A percentile compares a stretch with the other conserved stretches of the same genome.
phyloP scores from a whole-genome alignment of 805 yeast genomes.

The Candida succiphila region DNA sequence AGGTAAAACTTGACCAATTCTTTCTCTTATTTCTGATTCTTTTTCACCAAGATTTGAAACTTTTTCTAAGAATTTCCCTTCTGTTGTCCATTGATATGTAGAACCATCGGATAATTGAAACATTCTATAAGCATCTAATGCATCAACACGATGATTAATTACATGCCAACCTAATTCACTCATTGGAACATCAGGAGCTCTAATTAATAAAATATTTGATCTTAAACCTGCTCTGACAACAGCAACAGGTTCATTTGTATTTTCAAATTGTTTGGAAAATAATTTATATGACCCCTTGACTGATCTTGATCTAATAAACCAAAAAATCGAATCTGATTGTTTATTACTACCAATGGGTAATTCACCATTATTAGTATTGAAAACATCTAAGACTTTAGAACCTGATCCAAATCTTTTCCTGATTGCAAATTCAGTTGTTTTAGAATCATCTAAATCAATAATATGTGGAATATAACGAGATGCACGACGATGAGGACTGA shows the following conservation, averaged over 20 bases:
- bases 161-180: constrained; percentile 59
- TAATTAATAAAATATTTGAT: constrained; percentile 45
- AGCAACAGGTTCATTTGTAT: constrained; percentile 48
- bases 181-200: constrained; percentile 38
- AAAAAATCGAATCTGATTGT: constrained; percentile 34
- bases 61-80: constrained; percentile 46
- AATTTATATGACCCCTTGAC: constrained; percentile 58
- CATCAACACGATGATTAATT: constrained; percentile 50
- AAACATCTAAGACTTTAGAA: constrained; percentile 46
- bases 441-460: constrained; percentile 29
- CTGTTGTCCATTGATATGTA: constrained; percentile 57
- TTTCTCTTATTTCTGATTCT: constrained; percentile 52
- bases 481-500: constrained; percentile 46
- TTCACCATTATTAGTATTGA: constrained; percentile 22
- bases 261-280: constrained; percentile 31
- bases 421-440: constrained; percentile 32
- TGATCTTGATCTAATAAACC: constrained; percentile 53
- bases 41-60: constrained; percentile 53
- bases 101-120: constrained; percentile 51
- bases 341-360: constrained; percentile 31
- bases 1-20: constrained; percentile 51
- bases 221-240: constrained; percentile 50
- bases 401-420: constrained; percentile 54
- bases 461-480: constrained; percentile 47
- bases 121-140: constrained; percentile 48